Base-by-base conservation (phyloP, 2,329 filamentous ascomycete species). In the Penicillium sp. region DNA sequence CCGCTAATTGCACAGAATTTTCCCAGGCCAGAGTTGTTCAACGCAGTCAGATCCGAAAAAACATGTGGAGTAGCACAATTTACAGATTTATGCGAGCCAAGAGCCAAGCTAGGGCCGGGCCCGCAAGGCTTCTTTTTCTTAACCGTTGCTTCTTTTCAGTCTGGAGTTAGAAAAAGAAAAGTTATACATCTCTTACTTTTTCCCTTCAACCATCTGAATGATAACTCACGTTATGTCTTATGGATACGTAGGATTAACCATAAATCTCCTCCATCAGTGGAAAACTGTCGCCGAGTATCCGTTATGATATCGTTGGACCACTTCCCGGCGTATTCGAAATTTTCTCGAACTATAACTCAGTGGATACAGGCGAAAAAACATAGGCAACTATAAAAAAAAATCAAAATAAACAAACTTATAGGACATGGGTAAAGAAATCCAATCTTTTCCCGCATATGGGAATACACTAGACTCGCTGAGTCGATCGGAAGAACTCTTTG, bases 241-340 rank as follows among this genome's bases (percentile, higher is more conserved):
- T 21, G 35, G 4, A 28, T 21, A 29, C 19, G 15, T 17, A 15
- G 7, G 31, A 42, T 24, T 12, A 19, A 24, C 19, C 19, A 31
- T 37, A 12, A 44, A 26, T 26, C 22, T n/a, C 22, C 29, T 42
- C 45, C 8, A 19, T 35, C 19, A n/a, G 17, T 10, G 40, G 42
- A 40, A 45, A 45, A n/a, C 9, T 28, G 2, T 32, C 28, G 22
- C n/a, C 8, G 29, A 6, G 45, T 29, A 49, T 43, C 51, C 51
- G 43, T 39, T 24, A 53, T 51, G 40, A 51, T 53, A 34, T 51
- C 32, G 39, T 32, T 45, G 48, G 37, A 44, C 51, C 43, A 47
- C 38, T 8, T 34, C 29, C 31, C 22, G 24, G 29, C 26, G 26
- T 32, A 35, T 26, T 53, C 12, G 40, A 42, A 41, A 28, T 44